Evolutionary conservation across 2,329 filamentous ascomycete genomes (phyloP), one percentile per base, ranked within the genome.

Genomic region (Macrophomina phaseolina): DNA sequence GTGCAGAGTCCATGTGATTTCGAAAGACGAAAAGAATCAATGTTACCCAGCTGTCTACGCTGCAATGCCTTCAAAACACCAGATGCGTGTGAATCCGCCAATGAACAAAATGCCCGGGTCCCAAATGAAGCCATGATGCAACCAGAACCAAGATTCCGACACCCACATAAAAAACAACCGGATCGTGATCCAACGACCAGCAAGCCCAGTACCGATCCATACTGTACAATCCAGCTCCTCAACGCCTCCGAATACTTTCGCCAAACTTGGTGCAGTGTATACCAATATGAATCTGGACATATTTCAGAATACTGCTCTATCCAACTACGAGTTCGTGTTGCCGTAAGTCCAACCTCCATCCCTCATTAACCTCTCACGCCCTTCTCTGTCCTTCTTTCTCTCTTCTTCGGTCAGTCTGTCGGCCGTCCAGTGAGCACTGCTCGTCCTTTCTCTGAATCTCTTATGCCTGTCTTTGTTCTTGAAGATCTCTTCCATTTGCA

Each of bases 401-500:
- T 97, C 94, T 67, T 96, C 94, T 71, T 94, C 90, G 0, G 94
- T 97, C 72, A 99, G 83, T 52, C 86, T 84, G 78, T 99, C 96
- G 3, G 90, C 84, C 74, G 87, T 90, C 95, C 95, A 99, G 81
- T 97, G 96, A 42, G 96, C 96, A 79, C 93, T 97, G 72, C 92
- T 97, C 5, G 94, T 97, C 66, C 95, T 87, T 62, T 92, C 90
- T 18, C 96, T 88, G 84, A 97, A 98, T 75, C 93, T 92, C 82
- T 92, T 91, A 78, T 91, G 89, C 70, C 91, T 84, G 66, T 94
- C 93, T 78, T 93, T 93, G 79, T 91, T 94, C 78, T 93, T 92
- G 80, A 99, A 99, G 38, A 97, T 93, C 76, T 98, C 94, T 74
- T 99, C 96, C 90, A 99, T 95, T 74, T 93, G 92, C 70, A 99